Percentiles rank a stretch among this genome's conserved stretches.
Evolutionary conservation across 345 rosid species (phyloP).

Genomic region (Eucalyptus paniculata): DNA sequence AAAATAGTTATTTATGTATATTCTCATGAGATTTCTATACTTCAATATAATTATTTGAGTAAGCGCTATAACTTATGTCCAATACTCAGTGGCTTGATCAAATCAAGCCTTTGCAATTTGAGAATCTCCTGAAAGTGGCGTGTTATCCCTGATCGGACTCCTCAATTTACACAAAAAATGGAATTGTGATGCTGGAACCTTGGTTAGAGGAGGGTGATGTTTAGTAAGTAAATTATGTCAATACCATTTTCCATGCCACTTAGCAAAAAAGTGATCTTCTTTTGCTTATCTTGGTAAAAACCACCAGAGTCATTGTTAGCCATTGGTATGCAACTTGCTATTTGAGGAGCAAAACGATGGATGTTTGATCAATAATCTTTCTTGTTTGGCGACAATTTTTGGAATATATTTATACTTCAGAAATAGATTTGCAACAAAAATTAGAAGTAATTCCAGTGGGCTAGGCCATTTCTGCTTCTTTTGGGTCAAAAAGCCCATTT

Average conservation of each 20-base stretch:
- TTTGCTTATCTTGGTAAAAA: not conserved
- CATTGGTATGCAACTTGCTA: no score
- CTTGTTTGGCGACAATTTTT: not conserved
- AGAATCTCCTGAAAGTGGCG: not conserved
- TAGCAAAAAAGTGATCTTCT: no score
- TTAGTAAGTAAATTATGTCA: not conserved
- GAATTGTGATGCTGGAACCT: not conserved
- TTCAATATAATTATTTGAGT: not conserved
- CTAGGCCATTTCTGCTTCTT: not conserved
- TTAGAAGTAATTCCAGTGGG: not conserved
- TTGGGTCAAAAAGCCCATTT: not conserved
- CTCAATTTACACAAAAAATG: not conserved
- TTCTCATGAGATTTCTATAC: not conserved
- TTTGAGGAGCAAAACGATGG: not conserved
- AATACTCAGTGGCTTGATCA: not conserved
- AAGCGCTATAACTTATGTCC: not conserved
- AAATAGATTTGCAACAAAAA: no score
- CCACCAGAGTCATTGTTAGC: not conserved
- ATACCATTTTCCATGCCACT: not conserved
- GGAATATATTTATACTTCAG: no score
- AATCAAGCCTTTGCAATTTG: not conserved
- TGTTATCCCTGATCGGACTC: not conserved
- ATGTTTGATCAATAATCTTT: not conserved
- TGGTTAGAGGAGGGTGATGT: not conserved
- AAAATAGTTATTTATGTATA: not conserved